These are phyloP conservation scores for Mycena sanguinolenta DNA, from an alignment of 768 basidiomycete species.

Conservation along the genomic window DNA sequence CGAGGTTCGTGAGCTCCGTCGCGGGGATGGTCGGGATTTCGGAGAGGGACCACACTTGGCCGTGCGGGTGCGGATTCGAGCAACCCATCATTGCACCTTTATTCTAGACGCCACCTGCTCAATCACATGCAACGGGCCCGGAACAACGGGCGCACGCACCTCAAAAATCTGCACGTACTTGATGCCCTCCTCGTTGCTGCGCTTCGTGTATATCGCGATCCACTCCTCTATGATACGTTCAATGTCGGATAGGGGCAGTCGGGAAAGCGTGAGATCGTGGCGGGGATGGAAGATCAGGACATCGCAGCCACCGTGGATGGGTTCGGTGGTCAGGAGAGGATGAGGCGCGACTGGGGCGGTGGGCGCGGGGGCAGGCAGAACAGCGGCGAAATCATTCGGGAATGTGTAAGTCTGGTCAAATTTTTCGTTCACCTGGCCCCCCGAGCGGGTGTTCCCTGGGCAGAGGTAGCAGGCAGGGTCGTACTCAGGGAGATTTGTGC, in stretches of 20 bases:
- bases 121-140: not conserved
- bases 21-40: constrained; percentile 78
- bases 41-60: constrained; percentile 89
- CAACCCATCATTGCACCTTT: constrained; percentile 97
- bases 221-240: constrained; percentile 78
- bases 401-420: constrained; percentile 82
- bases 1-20: constrained; percentile 72
- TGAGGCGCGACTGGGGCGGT: constrained; percentile 64
- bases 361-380: constrained; percentile 76
- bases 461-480: constrained; percentile 89
- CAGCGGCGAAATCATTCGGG: constrained; percentile 87
- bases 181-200: constrained; percentile 76
- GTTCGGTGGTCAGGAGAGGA: constrained; percentile 72
- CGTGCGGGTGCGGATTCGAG: constrained; percentile 94
- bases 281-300: constrained; percentile 89
- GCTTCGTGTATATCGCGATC: constrained; percentile 71
- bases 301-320: constrained; percentile 88
- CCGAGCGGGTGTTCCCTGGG: constrained; percentile 83
- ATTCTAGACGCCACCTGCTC: constrained; percentile 63
- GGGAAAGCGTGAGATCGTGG: constrained; percentile 88
- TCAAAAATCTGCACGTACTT: constrained; percentile 92
- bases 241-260: constrained; percentile 70
- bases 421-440: constrained; percentile 75
- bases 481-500: constrained; percentile 66
- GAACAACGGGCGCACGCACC: constrained; percentile 60